Base-by-base conservation (phyloP, 2,329 filamentous ascomycete species). In the Penicillium psychrosexuale region DNA sequence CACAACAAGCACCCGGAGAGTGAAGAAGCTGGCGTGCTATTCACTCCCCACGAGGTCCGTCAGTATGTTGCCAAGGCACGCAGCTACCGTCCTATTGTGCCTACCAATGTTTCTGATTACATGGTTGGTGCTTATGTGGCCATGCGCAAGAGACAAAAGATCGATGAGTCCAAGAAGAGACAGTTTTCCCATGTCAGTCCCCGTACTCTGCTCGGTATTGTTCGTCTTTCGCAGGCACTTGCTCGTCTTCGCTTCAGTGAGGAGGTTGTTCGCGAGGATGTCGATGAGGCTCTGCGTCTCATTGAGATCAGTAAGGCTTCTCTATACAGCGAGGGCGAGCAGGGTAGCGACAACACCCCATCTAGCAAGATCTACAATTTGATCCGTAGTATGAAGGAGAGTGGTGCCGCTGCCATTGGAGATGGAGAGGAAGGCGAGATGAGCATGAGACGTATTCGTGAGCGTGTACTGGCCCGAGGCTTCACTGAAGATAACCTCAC, bases 91-190 rank as follows among this genome's bases (percentile, higher is more conserved):
- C 94, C 94, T 8, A 85, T 87, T 0, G 90, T 99, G 5, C 91
- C 93, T 1, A 88, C 87, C 67, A 81, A 83, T 7, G 90, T 97
- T 3, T 92, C 90, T 0, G 94, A 99, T 71, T 99, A 99, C 78
- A 91, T 99, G 80, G 89, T 96, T 51, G 94, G 93, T 71, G 95
- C 93, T 0, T 99, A 99, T 70, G 94, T 99, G 31, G 89, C 90
- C 58, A 88, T 99, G 81, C 88, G 94, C 50, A 91, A 96, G 67
- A 85, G 92, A 69, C 91, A 97, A 74, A 91, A 93, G 73, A 86
- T 89, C 55, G 92, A 96, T 59, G 94, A 97, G 77, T 89, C 88
- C 72, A 87, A 85, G 69, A 93, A 93, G 77, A 90, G 92, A 75
- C 90, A 93, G 65, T 97, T 97, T 73, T 89, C 90, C 1, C 91